Evolutionary conservation across 1,284 basidiomycete species (phyloP).

Genomic region (Sanghuangporus weigelae): DNA sequence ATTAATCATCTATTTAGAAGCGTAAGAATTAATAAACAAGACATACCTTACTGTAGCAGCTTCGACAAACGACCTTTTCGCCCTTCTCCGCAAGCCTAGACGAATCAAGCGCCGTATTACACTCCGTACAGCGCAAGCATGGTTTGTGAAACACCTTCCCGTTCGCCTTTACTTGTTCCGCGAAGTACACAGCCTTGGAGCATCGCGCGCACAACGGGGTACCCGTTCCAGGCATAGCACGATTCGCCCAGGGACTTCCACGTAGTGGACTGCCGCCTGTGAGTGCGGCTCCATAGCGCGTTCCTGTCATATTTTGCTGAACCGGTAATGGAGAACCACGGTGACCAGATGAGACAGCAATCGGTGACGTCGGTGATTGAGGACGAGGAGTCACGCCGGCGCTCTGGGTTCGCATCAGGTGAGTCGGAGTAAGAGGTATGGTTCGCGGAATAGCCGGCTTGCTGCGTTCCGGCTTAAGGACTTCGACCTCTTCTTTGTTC

Average conservation of each 20-base stretch:
- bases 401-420: slow-evolving; percentile 20
- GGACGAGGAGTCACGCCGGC: slow-evolving; percentile 11
- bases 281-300: slow-evolving; percentile 46
- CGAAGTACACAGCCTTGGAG: slow-evolving; percentile 56
- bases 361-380: slow-evolving; percentile 24
- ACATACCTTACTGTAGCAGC: slow-evolving; percentile 68
- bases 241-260: slow-evolving; percentile 28
- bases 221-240: slow-evolving; percentile 20
- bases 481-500: not conserved
- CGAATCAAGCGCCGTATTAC: slow-evolving; percentile 60
- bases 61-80: slow-evolving; percentile 59
- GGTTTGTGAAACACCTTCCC: slow-evolving; percentile 72
- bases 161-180: slow-evolving; percentile 68
- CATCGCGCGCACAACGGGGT: slow-evolving; percentile 55
- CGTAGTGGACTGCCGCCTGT: not conserved
- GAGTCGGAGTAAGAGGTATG: slow-evolving; percentile 21
- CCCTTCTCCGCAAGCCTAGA: slow-evolving; percentile 68
- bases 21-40: not conserved
- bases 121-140: slow-evolving; percentile 70
- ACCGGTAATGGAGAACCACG: slow-evolving; percentile 27
- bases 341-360: slow-evolving; percentile 20
- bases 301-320: slow-evolving; percentile 40
- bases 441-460: slow-evolving; percentile 14
- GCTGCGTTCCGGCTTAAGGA: not conserved
- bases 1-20: slow-evolving; percentile 7